Base-by-base conservation (phyloP, 345 rosid species). In the Linum tenue region DNA sequence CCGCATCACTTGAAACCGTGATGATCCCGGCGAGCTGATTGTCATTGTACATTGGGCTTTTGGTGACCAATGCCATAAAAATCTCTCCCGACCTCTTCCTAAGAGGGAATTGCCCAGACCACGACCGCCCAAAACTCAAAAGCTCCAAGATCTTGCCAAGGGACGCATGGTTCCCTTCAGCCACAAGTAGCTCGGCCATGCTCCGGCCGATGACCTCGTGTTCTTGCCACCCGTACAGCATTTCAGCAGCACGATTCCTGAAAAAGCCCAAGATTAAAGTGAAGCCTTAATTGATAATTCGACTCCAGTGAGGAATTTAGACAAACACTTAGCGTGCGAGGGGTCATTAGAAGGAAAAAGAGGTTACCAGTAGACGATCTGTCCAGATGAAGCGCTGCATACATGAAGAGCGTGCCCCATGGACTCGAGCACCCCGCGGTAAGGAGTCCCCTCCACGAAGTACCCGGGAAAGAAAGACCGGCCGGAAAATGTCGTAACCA, bases 81-180 rank as follows among this genome's bases (percentile, higher is more conserved):
- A 73, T 56, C 63, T 90, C 86, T 58, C 97, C 96, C 0, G 88
- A 78, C 69, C 72, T 82, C 79, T 80, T 85, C 85, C 69, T 87
- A 59, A 84, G 78, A 38, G 96, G 98, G 64, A 92, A 87, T 81
- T 75, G 97, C 64, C 96, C 97, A 15, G 91, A 83, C 98, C 97
- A 90, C 44, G 86, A 75, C 59, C 79, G 76, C 15, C 92, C 91
- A 64, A 68, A 74, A 58, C 60, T 66, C 70, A 92, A 70, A 22
- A 66, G 74, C 15, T 79, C 79, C 73, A 79, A 62, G 55, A 90
- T 82, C 67, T 70, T 60, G 56, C 66, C 75, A 2, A 81, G 72
- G 68, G 76, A 77, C 15, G 63, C 63, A 43, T 60, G 66, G 64
- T 86, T 63, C 62, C 86, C 94, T 60, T 83, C 86, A 50, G 85